Evolutionary conservation across 176 grass and related monocot genomes (phyloP).

Genomic region (Neostapfia colusana): DNA sequence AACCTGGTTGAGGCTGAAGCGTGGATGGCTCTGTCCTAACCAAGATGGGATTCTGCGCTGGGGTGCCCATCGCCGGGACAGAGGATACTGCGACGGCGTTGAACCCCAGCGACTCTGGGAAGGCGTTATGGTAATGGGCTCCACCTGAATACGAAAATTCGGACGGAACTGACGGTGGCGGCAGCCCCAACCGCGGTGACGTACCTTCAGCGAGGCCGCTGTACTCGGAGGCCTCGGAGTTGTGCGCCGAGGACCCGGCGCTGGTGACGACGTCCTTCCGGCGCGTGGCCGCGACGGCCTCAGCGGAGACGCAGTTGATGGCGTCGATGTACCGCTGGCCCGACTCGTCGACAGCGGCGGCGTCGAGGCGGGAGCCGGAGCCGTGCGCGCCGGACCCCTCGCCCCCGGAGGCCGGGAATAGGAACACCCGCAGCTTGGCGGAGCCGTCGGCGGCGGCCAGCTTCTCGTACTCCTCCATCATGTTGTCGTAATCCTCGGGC

Average conservation of each 20-base stretch:
- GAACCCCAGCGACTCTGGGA: slow-evolving; percentile 45
- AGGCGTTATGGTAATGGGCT: slow-evolving; percentile 22
- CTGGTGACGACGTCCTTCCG: slow-evolving; percentile 59
- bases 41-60: slow-evolving; percentile 36
- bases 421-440: slow-evolving; percentile 82
- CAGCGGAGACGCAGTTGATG: slow-evolving; percentile 63
- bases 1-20: slow-evolving; percentile 32
- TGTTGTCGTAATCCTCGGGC: slow-evolving; percentile 75
- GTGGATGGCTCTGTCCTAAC: slow-evolving; percentile 37
- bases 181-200: slow-evolving; percentile 44
- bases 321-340: slow-evolving; percentile 76
- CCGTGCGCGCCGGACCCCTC: background rate
- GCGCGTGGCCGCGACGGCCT: slow-evolving; percentile 30
- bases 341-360: slow-evolving; percentile 38
- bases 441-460: slow-evolving; percentile 63
- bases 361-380: background rate
- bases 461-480: slow-evolving; percentile 96
- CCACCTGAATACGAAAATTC: slow-evolving; percentile 46
- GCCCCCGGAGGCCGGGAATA: slow-evolving; percentile 57
- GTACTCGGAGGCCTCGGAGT: slow-evolving; percentile 51
- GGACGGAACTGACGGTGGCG: slow-evolving; percentile 11
- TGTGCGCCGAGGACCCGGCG: slow-evolving; percentile 54
- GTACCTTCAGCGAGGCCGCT: slow-evolving; percentile 43
- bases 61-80: slow-evolving; percentile 34
- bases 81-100: slow-evolving; percentile 24